Percentiles rank a stretch among this genome's conserved stretches.
These are phyloP conservation scores for Copromyces sp. DNA, from an alignment of 495 filamentous ascomycete genomes.

Conservation along the genomic window DNA sequence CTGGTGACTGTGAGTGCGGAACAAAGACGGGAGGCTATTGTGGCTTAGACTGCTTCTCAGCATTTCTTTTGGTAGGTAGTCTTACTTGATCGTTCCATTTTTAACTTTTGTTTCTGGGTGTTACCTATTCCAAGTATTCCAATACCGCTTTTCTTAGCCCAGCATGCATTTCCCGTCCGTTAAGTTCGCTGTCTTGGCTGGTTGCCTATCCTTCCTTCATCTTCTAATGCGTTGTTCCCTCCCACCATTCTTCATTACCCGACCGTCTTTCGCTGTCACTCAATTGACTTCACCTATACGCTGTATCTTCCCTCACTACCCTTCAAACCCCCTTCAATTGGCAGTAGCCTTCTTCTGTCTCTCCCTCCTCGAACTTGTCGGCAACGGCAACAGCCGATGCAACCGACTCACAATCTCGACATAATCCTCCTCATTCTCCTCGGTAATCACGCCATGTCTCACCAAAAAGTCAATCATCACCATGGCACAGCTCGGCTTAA, in stretches of 20 bases:
- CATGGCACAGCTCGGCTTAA: slow-evolving; percentile 43
- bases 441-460: slow-evolving; percentile 41
- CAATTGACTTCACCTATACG: background rate
- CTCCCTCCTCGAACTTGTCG: background rate
- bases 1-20: too few relatives aligned
- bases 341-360: background rate
- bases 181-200: background rate
- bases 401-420: slow-evolving; percentile 38
- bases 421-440: slow-evolving; percentile 40
- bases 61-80: too few relatives aligned
- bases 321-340: background rate
- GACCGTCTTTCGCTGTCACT: too few relatives aligned
- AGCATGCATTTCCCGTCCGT: background rate
- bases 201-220: too few relatives aligned
- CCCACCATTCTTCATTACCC: background rate
- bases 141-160: background rate
- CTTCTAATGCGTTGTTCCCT: background rate
- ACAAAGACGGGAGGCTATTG: too few relatives aligned
- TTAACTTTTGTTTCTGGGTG: too few relatives aligned
- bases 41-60: too few relatives aligned
- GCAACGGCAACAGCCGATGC: slow-evolving; percentile 35
- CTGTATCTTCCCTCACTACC: background rate
- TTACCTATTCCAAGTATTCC: background rate
- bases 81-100: too few relatives aligned
- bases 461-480: slow-evolving; percentile 47